Base-by-base conservation (phyloP, 306 rosid genomes). In the Argentina anserina region DNA sequence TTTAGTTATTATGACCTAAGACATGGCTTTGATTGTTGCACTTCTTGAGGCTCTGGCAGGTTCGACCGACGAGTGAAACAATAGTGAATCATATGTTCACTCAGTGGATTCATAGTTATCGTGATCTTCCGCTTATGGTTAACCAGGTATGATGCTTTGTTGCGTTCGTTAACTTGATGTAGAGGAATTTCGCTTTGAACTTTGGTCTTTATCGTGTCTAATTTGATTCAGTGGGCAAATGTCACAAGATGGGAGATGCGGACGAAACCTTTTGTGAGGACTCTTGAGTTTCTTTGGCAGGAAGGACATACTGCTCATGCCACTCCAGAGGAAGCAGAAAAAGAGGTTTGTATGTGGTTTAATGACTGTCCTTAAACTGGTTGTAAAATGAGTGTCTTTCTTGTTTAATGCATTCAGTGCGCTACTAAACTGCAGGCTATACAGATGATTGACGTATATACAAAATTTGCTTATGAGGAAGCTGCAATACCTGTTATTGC, bases 221-320 rank as follows among this genome's bases (percentile, higher is more conserved):
- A 74, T 81, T 72, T 77, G 69, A 55, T 52, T 72, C 79, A 94
- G 98, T 94, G 98, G 97, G 97, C 90, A 39, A 91, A 94, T 73
- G 98, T 94, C 73, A 94, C 97, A 18, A 94, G 98, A 81, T 94
- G 98, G 98, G 98, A 94, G 90, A 89, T 88, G 92, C 96, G 97
- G 74, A 94, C 97, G 2, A 94, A 94, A 75, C 98, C 98, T 47
- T 94, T 94, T 80, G 85, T 91, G 29, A 88, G 98, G 86, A 93
- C 97, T 56, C 97, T 93, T 73, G 98, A 93, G 56, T 93, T 93
- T 87, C 98, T 91, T 26, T 91, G 97, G 97, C 98, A 94, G 83
- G 97, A 94, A 84, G 98, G 98, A 15, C 98, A 94, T 80, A 94
- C 98, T 34, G 98, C 98, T 76, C 98, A 94, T 77, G 90, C 91